Evolutionary conservation across 2,329 filamentous ascomycete genomes (phyloP), one percentile per base, ranked within the genome.

Genomic region (Domatiomyces globalis): DNA sequence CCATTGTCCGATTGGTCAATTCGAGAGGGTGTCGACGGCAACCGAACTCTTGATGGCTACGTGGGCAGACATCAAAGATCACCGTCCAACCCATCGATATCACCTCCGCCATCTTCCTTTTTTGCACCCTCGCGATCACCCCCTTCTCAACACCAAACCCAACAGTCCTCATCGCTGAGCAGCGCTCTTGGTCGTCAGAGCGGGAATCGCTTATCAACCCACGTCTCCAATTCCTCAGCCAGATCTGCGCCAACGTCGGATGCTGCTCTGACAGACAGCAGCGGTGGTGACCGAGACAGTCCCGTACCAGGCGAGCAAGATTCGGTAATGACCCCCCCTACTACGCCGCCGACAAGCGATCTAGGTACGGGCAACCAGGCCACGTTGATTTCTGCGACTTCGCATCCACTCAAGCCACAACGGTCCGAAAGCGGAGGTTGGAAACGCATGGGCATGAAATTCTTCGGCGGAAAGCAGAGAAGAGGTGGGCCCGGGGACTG

Each of bases 381-480:
- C 54, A 63, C 43, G 54, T 52, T n/a, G 46, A 53, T 33, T 12
- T 27, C 27, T 49, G 51, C 43, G 45, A 51, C 44, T 12, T 49
- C 46, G 19, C 51, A 45, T 49, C 51, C 53, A 67, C 69, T n/a
- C 67, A 69, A 60, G 59, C 60, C 53, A 66, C 69, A 54, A 61
- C 67, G 54, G 69, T 74, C 58, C 27, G 59, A 61, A 46, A 61
- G 59, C 48, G 72, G 73, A 57, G 68, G 71, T 4, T 75, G 72
- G 72, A 75, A 73, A 62, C 74, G 74, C 57, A 73, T 73, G 71
- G 71, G 71, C 2, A 69, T 72, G 65, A 74, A 72, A 59, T 61
- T 75, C n/a, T 56, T 60, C 43, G 50, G 58, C 22, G 52, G 53
- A 43, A 45, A 62, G 55, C 62, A 60, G 49, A 63, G 61, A 52